Evolutionary conservation across 2,329 filamentous ascomycete species (phyloP).

Genomic region (Sporothrix curviconia): DNA sequence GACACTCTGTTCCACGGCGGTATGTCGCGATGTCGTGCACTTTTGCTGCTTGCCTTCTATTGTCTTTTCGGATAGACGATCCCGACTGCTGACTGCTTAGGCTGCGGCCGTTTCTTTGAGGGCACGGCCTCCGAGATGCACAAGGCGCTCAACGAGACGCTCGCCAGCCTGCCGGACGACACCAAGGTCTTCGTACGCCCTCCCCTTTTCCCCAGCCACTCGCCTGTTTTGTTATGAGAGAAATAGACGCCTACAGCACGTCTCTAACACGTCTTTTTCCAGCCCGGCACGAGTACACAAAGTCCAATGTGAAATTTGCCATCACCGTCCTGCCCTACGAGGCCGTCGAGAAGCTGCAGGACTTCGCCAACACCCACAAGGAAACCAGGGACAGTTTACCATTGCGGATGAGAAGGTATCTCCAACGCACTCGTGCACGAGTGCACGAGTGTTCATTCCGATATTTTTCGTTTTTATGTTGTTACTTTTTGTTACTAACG

Average conservation of each 20-base stretch:
- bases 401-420: slow-evolving; percentile 91
- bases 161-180: slow-evolving; percentile 76
- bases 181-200: slow-evolving; percentile 84
- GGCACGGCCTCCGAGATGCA: slow-evolving; percentile 87
- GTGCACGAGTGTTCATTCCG: no score
- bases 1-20: slow-evolving; percentile 94
- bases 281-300: slow-evolving; percentile 99
- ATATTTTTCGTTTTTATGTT: no score
- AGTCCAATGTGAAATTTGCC: slow-evolving; percentile 85
- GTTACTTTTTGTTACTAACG: slow-evolving; percentile 5
- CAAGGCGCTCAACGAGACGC: slow-evolving; percentile 77
- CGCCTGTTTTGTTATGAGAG: no score
- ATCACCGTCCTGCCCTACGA: slow-evolving; percentile 68
- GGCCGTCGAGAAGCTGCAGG: slow-evolving; percentile 67
- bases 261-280: not conserved
- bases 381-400: slow-evolving; percentile 95
- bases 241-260: no score
- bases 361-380: slow-evolving; percentile 70
- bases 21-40: slow-evolving; percentile 32
- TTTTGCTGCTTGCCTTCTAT: not conserved
- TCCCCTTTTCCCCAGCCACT: slow-evolving; percentile 29
- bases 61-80: not conserved
- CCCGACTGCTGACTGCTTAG: slow-evolving; percentile 35
- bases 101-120: slow-evolving; percentile 95
- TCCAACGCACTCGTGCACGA: no score